Evolutionary conservation across 2,329 filamentous ascomycete genomes (phyloP).

Genomic region (Daldinia sp.): DNA sequence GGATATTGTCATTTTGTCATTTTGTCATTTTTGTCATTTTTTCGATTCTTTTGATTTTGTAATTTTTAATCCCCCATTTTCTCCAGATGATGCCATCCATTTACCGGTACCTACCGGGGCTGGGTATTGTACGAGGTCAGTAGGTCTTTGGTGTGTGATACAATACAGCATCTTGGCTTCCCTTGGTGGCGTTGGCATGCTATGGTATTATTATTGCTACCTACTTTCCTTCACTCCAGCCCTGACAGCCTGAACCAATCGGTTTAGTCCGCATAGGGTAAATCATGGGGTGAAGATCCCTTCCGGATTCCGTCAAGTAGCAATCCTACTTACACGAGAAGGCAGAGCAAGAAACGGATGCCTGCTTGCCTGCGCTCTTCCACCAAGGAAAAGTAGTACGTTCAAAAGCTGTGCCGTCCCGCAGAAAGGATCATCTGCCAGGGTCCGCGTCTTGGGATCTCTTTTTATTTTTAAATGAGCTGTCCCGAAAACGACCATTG

Average conservation of each 20-base stretch:
- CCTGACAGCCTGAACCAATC: slow-evolving; percentile 21
- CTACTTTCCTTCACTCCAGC: neutral
- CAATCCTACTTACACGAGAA: slow-evolving; percentile 19
- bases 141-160: too few species aligned
- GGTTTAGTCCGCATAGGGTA: slow-evolving; percentile 25
- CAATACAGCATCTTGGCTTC: too few species aligned
- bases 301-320: slow-evolving; percentile 24
- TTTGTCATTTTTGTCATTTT: neutral
- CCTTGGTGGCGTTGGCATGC: neutral
- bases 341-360: neutral
- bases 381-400: neutral
- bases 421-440: slow-evolving; percentile 16
- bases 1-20: slow-evolving; percentile 6
- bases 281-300: slow-evolving; percentile 30
- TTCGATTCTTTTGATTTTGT: neutral
- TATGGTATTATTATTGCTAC: too few species aligned
- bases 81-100: slow-evolving; percentile 23
- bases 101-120: neutral
- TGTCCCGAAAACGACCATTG: slow-evolving; percentile 17
- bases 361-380: neutral
- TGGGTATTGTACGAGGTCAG: too few species aligned
- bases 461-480: slow-evolving; percentile 32
- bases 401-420: neutral
- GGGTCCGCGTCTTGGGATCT: slow-evolving; percentile 16
- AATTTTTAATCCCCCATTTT: slow-evolving; percentile 5